These are phyloP conservation scores for Beauveria sp. DNA, from an alignment of 2,329 filamentous ascomycete species.

Conservation along the genomic window DNA sequence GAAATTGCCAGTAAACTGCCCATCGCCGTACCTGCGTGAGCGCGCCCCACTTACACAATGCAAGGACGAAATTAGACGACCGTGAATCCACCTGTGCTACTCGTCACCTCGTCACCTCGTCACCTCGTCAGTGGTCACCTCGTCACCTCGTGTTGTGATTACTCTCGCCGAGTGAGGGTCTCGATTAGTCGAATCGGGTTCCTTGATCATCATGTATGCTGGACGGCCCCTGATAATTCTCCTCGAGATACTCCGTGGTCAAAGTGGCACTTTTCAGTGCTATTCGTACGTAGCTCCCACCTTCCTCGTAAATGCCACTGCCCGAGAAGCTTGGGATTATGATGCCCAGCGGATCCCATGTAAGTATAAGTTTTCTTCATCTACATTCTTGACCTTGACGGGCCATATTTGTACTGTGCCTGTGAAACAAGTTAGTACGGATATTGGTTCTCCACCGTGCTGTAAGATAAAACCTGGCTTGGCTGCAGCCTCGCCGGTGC, in stretches of 20 bases:
- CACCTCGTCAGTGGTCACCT: too few relatives aligned
- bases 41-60: background rate
- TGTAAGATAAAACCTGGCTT: background rate
- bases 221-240: background rate
- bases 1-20: background rate
- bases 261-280: background rate
- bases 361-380: background rate
- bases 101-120: too few relatives aligned
- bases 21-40: background rate
- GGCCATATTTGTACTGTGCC: background rate
- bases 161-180: too few relatives aligned
- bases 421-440: background rate
- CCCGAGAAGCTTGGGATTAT: background rate
- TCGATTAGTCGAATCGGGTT: background rate
- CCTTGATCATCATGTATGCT: too few relatives aligned
- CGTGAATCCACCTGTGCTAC: too few relatives aligned
- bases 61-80: conserved; percentile 2
- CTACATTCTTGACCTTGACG: background rate
- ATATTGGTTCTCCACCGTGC: background rate
- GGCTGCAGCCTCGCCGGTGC: background rate
- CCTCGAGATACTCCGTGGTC: background rate
- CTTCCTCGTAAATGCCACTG: background rate
- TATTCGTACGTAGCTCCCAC: background rate
- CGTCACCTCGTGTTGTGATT: too few relatives aligned
- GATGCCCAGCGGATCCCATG: background rate